Base-by-base conservation (phyloP, 1,284 basidiomycete species). In the Tremellales sp. region DNA sequence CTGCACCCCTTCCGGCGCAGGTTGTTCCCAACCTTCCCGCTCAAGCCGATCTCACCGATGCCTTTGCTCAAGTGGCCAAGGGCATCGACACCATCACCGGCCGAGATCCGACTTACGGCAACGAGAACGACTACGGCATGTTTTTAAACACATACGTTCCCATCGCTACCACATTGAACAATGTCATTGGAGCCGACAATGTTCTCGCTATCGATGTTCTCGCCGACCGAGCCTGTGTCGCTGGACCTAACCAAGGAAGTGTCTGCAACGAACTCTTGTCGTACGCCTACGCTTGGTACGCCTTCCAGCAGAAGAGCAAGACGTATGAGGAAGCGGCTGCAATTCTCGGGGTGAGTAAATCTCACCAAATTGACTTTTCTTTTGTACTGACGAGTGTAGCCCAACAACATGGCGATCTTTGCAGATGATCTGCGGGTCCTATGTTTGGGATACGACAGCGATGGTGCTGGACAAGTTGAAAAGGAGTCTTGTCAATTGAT, bases 361-460 rank as follows among this genome's bases (percentile, higher is more conserved):
- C 22, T 18, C n/a, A n/a, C n/a, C n/a, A 14, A 25, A 25, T 33
- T 3, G 24, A n/a, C 26, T 13, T 25, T 10, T 33, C 28, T 7
- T 5, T 29, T 2, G 14, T 14, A 16, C 24, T 16, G n/a, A 21
- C 24, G 18, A 22, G 21, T 25, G 13, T n/a, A 48, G 47, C 13
- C 40, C 8, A 48, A 37, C 47, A 48, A 48, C 27, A 48, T 48
- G 40, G 19, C 36, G 19, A 18, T 22, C n/a, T 32, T 48, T 28
- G 28, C 28, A 12, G 33, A 42, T 14, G 47, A 13, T 10, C 8
- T 48, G 8, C 39, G 32, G 2, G 27, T 29, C 25, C 40, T 43
- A 21, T 48, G 47, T 27, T 8, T 48, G 14, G 22, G 32, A 18
- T 16, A 10, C 16, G 35, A 22, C 12, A 29, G 35, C 32, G 39